Evolutionary conservation across 2,329 filamentous ascomycete species (phyloP), one percentile per base, ranked within the genome.

Genomic region (Cordyceps tenuipes): DNA sequence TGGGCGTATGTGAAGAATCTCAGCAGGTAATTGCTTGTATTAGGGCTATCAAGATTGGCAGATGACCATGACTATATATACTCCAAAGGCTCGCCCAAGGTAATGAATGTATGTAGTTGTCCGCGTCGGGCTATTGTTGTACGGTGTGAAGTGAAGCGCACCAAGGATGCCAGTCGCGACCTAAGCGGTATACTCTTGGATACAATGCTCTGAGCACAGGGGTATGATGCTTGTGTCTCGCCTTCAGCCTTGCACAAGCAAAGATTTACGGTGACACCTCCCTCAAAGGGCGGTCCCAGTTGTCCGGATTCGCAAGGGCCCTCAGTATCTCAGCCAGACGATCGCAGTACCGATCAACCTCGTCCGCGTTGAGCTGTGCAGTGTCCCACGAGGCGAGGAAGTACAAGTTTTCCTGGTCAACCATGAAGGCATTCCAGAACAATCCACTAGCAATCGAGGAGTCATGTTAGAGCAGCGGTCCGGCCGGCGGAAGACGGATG

Each of bases 381-480:
- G 73, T 75, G 48, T 75, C 73, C 73, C 73, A 74, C 1, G 72
- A 73, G 5, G 70, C 73, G 50, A 74, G 65, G 57, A 73, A 72
- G 47, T 72, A 68, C 43, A 75, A 44, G 48, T 70, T 71, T 5
- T 65, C 64, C 0, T 64, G 60, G 57, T 73, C 70, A 13, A 72
- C 54, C 69, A 70, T 70, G 59, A 73, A 75, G 1, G 72, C 72
- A 44, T 73, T 75, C 73, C 73, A 75, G 59, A 71, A 72, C 0
- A 75, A 61, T 1, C 71, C 73, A 59, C 73, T 74, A 21, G 44
- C 15, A 2, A 21, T 9, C 26, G n/a, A n/a, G n/a, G 3, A 13
- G 3, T 10, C 46, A 5, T 23, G 58, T 55, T 55, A 23, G 31
- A 43, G 26, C 12, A 15, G 34, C 19, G n/a, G n/a, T n/a, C n/a